These are phyloP conservation scores for Gymnopilus dilepis DNA, from an alignment of 768 basidiomycete genomes.

Conservation along the genomic window DNA sequence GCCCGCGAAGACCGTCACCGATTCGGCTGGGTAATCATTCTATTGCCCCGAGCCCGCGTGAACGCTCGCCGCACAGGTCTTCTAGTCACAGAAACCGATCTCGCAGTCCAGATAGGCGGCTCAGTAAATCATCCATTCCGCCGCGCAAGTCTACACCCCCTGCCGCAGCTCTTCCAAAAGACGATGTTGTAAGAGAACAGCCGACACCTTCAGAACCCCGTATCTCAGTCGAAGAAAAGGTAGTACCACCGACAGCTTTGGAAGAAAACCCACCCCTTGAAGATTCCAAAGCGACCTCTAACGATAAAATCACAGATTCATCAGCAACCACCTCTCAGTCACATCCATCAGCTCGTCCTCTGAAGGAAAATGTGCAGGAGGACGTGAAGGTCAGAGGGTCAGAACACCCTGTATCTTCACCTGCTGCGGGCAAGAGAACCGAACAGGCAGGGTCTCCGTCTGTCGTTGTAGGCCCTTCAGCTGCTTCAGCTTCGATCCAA, in stretches of 20 bases:
- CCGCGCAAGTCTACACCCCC: not conserved
- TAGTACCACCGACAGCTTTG: not conserved
- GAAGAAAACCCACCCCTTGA: not conserved
- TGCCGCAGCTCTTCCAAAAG: not conserved
- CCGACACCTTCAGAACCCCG: not conserved
- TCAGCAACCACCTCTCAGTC: not conserved
- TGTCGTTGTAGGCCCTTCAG: not conserved
- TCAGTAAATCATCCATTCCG: not conserved
- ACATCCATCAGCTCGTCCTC: not conserved
- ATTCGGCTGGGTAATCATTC: conserved; percentile 37
- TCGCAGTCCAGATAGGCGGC: conserved; percentile 22
- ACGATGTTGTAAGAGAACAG: not conserved
- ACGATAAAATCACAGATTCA: not conserved
- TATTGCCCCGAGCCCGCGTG: conserved; percentile 27
- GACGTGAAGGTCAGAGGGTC: not conserved
- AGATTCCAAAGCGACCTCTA: not conserved
- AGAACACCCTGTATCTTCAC: not conserved
- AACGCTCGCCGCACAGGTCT: conserved; percentile 19
- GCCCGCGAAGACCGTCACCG: conserved; percentile 29
- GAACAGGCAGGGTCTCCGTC: conserved; percentile 9
- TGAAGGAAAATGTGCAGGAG: not conserved
- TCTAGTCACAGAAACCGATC: conserved; percentile 23
- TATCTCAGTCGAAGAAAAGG: not conserved
- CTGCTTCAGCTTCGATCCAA: not conserved
- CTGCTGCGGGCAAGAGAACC: conserved; percentile 23